Base-by-base conservation (phyloP, 129 eudicot genomes). In the Lonicera japonica region DNA sequence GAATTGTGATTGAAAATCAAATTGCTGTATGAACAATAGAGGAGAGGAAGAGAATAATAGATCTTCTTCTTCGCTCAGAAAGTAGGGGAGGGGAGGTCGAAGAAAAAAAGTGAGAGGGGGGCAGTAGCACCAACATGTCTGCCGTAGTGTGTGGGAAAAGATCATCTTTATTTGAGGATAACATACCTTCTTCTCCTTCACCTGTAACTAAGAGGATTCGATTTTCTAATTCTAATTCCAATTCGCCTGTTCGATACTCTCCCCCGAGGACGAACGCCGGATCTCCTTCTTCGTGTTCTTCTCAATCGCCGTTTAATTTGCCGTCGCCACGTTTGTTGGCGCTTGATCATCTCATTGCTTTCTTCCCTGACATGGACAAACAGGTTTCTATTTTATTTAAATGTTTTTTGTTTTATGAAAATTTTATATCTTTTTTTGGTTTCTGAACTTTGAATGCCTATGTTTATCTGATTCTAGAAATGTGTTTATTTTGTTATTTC, bases 351-450 rank as follows among this genome's bases (percentile, higher is more conserved):
- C 89, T 90, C 8, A 13, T 66, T 24, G 75, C 80, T 25, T 58
- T 86, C 75, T 90, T 90, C 61, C 95, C 97, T 75, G 83, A 74
- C 55, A 90, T 90, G 95, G 95, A 90, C 62, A 84, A 76, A 53
- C 84, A 81, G 95, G 97, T 90, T 56, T 8, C n/a, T 57, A 15
- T 25, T 40, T 66, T 14, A 29, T 29, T 29, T 29, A 29, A 1
- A 1, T n/a, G 0, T 12, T 64, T 29, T 9, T 54, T 25, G 1
- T 3, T 53, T 50, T 50, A 20, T 50, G 55, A 14, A 50, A n/a
- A 13, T 0, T 50, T 14, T n/a, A 50, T 50, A 10, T 43, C 13
- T 43, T 43, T 14, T 3, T 14, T 43, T 43, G 8, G 3, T 43
- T 43, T 10, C 50, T 43, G 16, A 43, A 14, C 5, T 8, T 38